Evolutionary conservation across 345 rosid genomes (phyloP).

Genomic region (Brassica nigra): DNA sequence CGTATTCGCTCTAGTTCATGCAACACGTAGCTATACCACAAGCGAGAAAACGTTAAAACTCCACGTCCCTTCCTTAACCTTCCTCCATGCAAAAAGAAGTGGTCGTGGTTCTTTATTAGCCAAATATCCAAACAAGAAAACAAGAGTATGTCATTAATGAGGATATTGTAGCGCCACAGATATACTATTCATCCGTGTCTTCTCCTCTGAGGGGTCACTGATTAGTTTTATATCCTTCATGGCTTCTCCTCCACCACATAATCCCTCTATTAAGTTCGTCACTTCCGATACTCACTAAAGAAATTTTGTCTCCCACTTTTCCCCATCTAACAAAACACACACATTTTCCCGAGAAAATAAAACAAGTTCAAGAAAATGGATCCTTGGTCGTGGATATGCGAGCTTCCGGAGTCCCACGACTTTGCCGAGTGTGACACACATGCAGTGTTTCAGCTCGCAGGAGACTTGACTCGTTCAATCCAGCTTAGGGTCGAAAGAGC

Average conservation of each 20-base stretch:
- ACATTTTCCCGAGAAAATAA: background rate
- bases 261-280: constrained; percentile 45
- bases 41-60: constrained; percentile 44
- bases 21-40: constrained; percentile 38
- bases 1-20: constrained; percentile 24
- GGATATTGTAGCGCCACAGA: constrained; percentile 12
- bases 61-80: constrained; percentile 45
- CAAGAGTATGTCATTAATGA: constrained; percentile 28
- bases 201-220: constrained; percentile 29
- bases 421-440: constrained; percentile 45
- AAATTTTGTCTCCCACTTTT: constrained; percentile 8
- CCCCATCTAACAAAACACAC: constrained; percentile 8
- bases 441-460: constrained; percentile 49
- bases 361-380: constrained; percentile 46
- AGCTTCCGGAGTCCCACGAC: constrained; percentile 45
- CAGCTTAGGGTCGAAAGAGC: constrained; percentile 59
- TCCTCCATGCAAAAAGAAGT: constrained; percentile 40
- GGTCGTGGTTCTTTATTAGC: constrained; percentile 20
- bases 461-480: constrained; percentile 46
- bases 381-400: constrained; percentile 84
- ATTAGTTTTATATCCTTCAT: constrained; percentile 44
- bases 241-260: constrained; percentile 47
- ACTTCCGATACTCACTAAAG: background rate
- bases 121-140: constrained; percentile 35
- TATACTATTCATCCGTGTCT: constrained; percentile 26